Evolutionary conservation across 169 alveolate species (phyloP).

Genomic region (Plasmodium cynomolgi): DNA sequence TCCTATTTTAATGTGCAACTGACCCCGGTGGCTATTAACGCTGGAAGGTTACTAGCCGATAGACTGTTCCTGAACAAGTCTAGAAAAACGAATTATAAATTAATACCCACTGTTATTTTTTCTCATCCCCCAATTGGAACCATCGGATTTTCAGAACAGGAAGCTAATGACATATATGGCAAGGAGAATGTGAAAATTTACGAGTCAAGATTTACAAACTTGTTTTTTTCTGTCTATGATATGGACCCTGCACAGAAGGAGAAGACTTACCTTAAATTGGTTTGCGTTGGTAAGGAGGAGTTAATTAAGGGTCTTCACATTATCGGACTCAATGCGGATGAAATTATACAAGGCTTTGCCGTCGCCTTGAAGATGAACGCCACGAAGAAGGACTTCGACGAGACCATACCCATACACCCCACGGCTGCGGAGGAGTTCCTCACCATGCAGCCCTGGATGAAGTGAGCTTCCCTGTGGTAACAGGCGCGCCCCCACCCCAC

Average conservation of each 20-base stretch:
- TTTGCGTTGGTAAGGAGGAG: constrained; percentile 85
- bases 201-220: constrained; percentile 80
- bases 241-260: constrained; percentile 81
- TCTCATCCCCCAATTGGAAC: constrained; percentile 93
- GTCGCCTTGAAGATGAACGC: constrained; percentile 92
- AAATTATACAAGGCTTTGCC: constrained; percentile 92
- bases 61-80: constrained; percentile 85
- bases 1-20: constrained; percentile 78
- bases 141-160: constrained; percentile 92
- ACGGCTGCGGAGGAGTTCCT: constrained; percentile 92
- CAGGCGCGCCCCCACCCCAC: neutral
- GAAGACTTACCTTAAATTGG: constrained; percentile 83
- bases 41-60: constrained; percentile 94
- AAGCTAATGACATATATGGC: constrained; percentile 89
- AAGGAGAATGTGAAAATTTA: constrained; percentile 88
- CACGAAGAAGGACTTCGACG: constrained; percentile 89
- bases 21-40: constrained; percentile 95
- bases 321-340: constrained; percentile 91
- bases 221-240: constrained; percentile 80
- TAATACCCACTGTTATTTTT: constrained; percentile 93
- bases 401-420: constrained; percentile 91
- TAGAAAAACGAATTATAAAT: constrained; percentile 76
- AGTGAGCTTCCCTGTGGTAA: neutral
- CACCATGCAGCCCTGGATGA: constrained; percentile 85
- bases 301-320: constrained; percentile 90